These are phyloP conservation scores for Solanum habrochaites DNA, from an alignment of 257 asterid species.

Conservation along the genomic window DNA sequence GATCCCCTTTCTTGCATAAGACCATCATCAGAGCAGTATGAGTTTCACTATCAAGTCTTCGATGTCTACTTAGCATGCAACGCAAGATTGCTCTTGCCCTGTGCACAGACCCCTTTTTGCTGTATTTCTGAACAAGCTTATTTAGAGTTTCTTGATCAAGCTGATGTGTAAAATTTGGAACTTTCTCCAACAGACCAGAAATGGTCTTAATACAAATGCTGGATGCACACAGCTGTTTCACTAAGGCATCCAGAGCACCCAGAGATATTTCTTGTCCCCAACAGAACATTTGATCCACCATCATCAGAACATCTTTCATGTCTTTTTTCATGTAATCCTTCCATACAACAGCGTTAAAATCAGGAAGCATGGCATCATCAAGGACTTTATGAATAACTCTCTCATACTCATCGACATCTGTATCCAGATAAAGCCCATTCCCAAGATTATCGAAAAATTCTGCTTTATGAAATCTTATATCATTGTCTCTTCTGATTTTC, in stretches of 20 bases:
- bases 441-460: conserved; percentile 85
- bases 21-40: conserved; percentile 35
- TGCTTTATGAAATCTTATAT: conserved; percentile 31
- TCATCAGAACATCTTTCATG: conserved; percentile 9
- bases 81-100: conserved; percentile 41
- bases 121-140: conserved; percentile 39
- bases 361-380: conserved; percentile 53
- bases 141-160: conserved; percentile 50
- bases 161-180: conserved; percentile 21
- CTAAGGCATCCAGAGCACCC: conserved; percentile 30
- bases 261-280: conserved; percentile 76
- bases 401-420: conserved; percentile 58
- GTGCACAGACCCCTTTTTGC: conserved; percentile 43
- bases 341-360: conserved; percentile 34
- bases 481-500: conserved; percentile 76
- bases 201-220: conserved; percentile 19
- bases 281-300: conserved; percentile 45
- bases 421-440: conserved; percentile 82
- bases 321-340: conserved; percentile 18
- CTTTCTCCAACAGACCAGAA: conserved; percentile 23
- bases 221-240: conserved; percentile 29
- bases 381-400: conserved; percentile 37
- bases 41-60: conserved; percentile 30
- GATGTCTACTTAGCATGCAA: conserved; percentile 41
- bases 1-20: conserved; percentile 45